phyloP scores from a whole-genome alignment of 352 stramenopile species.

The Pythium sp. region DNA sequence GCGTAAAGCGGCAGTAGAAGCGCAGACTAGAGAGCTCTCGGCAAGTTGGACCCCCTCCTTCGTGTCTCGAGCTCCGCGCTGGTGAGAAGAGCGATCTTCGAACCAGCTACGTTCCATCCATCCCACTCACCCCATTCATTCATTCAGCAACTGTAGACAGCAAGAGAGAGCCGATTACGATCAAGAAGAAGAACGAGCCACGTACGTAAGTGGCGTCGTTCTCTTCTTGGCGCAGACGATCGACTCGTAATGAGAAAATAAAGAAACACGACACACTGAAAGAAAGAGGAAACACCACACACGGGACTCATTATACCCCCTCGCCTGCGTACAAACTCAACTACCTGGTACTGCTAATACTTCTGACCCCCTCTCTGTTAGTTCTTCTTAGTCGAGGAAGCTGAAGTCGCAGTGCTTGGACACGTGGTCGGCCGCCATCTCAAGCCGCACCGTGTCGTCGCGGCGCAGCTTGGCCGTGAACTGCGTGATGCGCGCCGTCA shows the following conservation, averaged over 20 bases:
- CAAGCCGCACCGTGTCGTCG: slow-evolving; percentile 68
- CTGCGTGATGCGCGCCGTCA: slow-evolving; percentile 70
- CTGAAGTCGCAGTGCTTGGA: slow-evolving; percentile 82
- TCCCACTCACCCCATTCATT: background rate
- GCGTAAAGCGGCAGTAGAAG: slow-evolving; percentile 39
- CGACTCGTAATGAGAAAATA: background rate
- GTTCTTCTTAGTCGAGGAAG: slow-evolving; percentile 40
- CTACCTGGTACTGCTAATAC: background rate
- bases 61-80: background rate
- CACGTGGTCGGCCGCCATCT: slow-evolving; percentile 79
- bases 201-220: background rate
- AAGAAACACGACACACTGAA: slow-evolving; percentile 3
- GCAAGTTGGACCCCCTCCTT: background rate
- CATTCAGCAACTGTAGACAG: slow-evolving; percentile 13
- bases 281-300: background rate
- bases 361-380: background rate
- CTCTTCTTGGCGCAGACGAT: background rate
- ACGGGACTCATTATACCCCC: background rate
- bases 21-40: slow-evolving; percentile 11
- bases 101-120: background rate
- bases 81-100: background rate
- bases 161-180: slow-evolving; percentile 1
- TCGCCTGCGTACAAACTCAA: background rate
- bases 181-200: background rate
- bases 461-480: slow-evolving; percentile 84